A percentile compares a stretch with the other conserved stretches of the same genome.
Conservation (phyloP, 2,329 filamentous ascomycete genomes). For the Xylariales sp. region DNA sequence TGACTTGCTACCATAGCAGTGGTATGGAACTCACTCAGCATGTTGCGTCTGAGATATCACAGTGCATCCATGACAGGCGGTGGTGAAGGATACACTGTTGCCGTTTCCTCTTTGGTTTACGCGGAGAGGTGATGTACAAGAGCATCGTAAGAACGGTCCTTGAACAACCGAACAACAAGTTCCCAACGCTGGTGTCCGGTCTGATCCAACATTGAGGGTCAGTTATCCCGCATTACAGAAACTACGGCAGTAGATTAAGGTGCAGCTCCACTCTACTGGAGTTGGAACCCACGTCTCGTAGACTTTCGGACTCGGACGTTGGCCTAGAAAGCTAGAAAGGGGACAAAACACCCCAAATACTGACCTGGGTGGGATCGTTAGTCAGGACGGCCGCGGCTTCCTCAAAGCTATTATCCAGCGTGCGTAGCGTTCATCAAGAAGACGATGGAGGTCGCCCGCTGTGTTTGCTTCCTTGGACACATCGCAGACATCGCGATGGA, state of each 20-base stretch:
- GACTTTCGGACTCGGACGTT: too few relatives aligned
- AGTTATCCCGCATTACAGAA: too few relatives aligned
- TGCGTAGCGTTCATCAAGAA: conserved; percentile 4
- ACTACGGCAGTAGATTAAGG: too few relatives aligned
- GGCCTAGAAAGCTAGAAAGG: too few relatives aligned
- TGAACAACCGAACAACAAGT: conserved; percentile 5
- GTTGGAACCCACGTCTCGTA: too few relatives aligned
- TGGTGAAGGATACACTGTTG: background rate
- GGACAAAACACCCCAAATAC: too few relatives aligned
- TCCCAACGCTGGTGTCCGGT: conserved; percentile 2
- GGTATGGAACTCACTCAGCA: too few relatives aligned
- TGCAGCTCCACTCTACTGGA: too few relatives aligned
- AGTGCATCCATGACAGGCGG: too few relatives aligned
- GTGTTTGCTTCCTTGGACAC: conserved; percentile 2
- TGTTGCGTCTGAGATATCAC: too few relatives aligned
- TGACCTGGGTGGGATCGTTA: background rate
- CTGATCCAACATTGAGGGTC: too few relatives aligned
- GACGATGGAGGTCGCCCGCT: conserved; percentile 4
- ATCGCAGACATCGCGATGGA: conserved; percentile 10
- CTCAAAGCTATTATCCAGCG: conserved; percentile 1
- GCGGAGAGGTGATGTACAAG: conserved; percentile 9
- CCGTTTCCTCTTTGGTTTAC: background rate
- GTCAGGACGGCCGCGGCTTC: conserved; percentile 4
- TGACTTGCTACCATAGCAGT: too few relatives aligned
- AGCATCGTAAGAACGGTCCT: conserved; percentile 8